phyloP scores from a whole-genome alignment of 495 filamentous ascomycete genomes.

The Astrocystis sublimbata region DNA sequence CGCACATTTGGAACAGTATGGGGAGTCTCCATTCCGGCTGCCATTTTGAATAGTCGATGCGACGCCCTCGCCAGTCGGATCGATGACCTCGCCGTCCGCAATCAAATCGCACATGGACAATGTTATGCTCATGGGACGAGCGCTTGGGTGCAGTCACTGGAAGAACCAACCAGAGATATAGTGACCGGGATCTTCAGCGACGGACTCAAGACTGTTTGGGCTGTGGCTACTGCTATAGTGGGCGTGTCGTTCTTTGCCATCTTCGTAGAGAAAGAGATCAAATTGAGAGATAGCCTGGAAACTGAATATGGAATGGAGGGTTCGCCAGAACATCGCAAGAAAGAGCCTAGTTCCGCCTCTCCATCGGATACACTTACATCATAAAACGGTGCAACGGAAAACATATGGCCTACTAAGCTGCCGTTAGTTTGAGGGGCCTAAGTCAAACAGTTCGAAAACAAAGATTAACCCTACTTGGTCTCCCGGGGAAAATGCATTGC shows the following conservation, averaged over 20 bases:
- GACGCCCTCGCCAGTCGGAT: neutral
- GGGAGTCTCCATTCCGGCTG: constrained; percentile 43
- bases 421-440: too few species aligned
- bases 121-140: neutral
- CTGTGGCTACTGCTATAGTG: neutral
- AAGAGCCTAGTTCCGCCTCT: too few species aligned
- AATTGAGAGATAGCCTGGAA: neutral
- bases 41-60: constrained; percentile 38
- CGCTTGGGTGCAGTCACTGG: neutral
- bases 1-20: constrained; percentile 44
- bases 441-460: too few species aligned
- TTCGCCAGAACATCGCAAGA: too few species aligned
- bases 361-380: too few species aligned
- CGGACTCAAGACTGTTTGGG: neutral
- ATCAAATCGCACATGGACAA: neutral
- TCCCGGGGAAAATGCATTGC: too few species aligned
- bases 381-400: too few species aligned
- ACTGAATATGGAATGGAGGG: neutral
- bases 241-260: neutral
- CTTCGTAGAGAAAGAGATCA: neutral
- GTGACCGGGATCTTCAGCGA: neutral
- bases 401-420: too few species aligned
- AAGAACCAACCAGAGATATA: neutral
- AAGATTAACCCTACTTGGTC: too few species aligned
- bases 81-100: neutral